Percentiles rank a stretch among this genome's conserved stretches.
These are phyloP conservation scores for Dichotomopilus funicola DNA, from an alignment of 2,329 filamentous ascomycete genomes.

Conservation along the genomic window DNA sequence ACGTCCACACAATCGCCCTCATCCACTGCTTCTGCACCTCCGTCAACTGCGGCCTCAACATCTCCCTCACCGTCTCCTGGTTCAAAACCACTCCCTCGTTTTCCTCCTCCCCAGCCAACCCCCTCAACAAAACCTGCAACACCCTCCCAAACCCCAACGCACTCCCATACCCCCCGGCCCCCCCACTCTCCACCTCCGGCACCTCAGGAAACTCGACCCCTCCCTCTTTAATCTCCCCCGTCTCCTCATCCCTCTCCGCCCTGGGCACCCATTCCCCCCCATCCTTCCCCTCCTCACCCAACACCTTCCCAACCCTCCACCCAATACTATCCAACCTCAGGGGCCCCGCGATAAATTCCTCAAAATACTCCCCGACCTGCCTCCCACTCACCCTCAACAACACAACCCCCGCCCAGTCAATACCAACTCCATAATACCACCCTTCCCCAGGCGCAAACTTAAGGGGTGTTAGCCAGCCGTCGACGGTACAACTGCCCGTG, in stretches of 20 bases:
- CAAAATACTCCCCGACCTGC: conserved; percentile 29
- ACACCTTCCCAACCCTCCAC: conserved; percentile 17
- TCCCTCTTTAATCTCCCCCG: conserved; percentile 7
- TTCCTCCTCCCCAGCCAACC: conserved; percentile 15
- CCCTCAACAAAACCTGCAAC: conserved; percentile 29
- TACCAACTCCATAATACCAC: conserved; percentile 42
- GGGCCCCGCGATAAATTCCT: conserved; percentile 22
- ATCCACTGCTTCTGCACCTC: conserved; percentile 25
- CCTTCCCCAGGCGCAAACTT: conserved; percentile 39
- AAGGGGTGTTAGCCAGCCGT: conserved; percentile 38
- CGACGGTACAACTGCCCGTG: conserved; percentile 17
- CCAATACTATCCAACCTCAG: conserved; percentile 25
- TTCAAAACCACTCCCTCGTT: conserved; percentile 24
- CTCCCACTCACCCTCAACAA: conserved; percentile 36
- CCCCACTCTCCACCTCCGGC: conserved; percentile 36
- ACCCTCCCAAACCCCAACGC: conserved; percentile 35
- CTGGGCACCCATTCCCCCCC: conserved; percentile 12
- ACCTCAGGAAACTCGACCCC: conserved; percentile 22
- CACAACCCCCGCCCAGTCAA: conserved; percentile 43
- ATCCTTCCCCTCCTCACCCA: conserved; percentile 5
- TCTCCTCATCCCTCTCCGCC: conserved; percentile 14
- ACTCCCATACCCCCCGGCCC: conserved; percentile 38
- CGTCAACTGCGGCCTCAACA: conserved; percentile 38
- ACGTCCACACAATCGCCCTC: conserved; percentile 13
- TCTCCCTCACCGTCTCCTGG: conserved; percentile 27